Percentiles rank a stretch among this genome's conserved stretches.
These are phyloP conservation scores for Paracamarosporium sp. DNA, from an alignment of 2,329 filamentous ascomycete genomes.

Conservation along the genomic window DNA sequence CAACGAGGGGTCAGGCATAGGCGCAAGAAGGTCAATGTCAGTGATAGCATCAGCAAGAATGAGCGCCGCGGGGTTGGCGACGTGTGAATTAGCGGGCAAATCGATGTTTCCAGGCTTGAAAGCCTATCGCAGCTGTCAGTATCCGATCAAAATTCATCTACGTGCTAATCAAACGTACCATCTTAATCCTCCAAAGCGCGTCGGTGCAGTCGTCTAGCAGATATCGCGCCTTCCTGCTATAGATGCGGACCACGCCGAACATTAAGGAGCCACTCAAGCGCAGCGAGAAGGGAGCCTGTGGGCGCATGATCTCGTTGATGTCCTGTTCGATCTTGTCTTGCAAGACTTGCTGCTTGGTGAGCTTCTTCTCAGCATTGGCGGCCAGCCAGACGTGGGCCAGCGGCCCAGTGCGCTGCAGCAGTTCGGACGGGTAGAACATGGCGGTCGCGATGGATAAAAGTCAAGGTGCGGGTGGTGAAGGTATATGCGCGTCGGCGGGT, in stretches of 20 bases:
- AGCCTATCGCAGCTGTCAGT: conserved; percentile 64
- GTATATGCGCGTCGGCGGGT: conserved; percentile 25
- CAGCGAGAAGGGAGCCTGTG: conserved; percentile 90
- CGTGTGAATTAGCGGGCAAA: conserved; percentile 76
- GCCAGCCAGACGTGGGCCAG: conserved; percentile 98
- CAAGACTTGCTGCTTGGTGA: conserved; percentile 94
- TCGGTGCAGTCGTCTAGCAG: conserved; percentile 97
- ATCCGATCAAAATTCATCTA: not conserved
- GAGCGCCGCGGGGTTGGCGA: conserved; percentile 83
- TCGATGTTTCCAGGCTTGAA: conserved; percentile 98
- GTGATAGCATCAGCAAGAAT: conserved; percentile 92
- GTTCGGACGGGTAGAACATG: conserved; percentile 98
- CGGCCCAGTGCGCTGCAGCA: conserved; percentile 95
- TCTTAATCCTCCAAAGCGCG: conserved; percentile 96
- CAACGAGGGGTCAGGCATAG: conserved; percentile 82
- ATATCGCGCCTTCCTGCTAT: conserved; percentile 96
- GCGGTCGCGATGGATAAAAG: conserved; percentile 20
- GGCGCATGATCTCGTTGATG: conserved; percentile 92
- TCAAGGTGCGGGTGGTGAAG: conserved; percentile 13
- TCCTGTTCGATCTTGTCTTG: conserved; percentile 95
- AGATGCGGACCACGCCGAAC: conserved; percentile 95
- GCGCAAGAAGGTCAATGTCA: conserved; percentile 83
- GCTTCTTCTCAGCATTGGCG: conserved; percentile 96
- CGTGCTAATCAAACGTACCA: conserved; percentile 64
- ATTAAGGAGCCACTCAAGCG: conserved; percentile 92